Evolutionary conservation across 805 yeast species (phyloP).

Genomic region (Ogataea zsoltii): DNA sequence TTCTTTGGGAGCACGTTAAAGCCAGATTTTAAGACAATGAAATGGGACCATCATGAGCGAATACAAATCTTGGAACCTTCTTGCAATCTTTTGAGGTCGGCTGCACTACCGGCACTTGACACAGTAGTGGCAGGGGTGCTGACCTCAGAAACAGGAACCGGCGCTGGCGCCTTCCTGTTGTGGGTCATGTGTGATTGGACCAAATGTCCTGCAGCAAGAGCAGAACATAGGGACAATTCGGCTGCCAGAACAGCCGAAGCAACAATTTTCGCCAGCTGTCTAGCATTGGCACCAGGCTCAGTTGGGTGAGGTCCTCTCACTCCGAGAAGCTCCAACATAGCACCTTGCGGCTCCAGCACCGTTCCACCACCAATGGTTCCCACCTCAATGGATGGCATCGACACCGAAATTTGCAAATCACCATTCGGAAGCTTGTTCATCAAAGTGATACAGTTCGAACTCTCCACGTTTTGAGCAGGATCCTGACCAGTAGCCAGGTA

Average conservation of each 20-base stretch:
- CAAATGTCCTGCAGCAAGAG: conserved; percentile 97
- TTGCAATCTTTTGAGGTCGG: conserved; percentile 50
- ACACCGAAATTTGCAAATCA: conserved; percentile 87
- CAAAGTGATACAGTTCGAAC: conserved; percentile 94
- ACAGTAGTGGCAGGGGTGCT: conserved; percentile 31
- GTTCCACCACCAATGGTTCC: conserved; percentile 99
- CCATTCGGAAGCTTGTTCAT: conserved; percentile 80
- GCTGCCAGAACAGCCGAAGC: conserved; percentile 97
- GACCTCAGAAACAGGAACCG: conserved; percentile 29
- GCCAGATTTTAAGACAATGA: background rate
- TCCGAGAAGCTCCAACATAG: conserved; percentile 92
- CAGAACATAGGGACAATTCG: conserved; percentile 90
- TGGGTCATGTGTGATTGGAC: conserved; percentile 97
- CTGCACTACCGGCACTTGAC: conserved; percentile 25
- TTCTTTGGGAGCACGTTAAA: background rate
- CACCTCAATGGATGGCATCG: conserved; percentile 98
- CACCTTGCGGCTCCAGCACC: conserved; percentile 92
- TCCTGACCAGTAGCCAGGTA: conserved; percentile 97
- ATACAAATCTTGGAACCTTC: conserved; percentile 80
- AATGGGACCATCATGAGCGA: conserved; percentile 43
- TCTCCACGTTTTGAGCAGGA: conserved; percentile 99
- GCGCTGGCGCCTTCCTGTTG: conserved; percentile 57
- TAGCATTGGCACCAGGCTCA: conserved; percentile 91
- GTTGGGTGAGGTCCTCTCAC: conserved; percentile 95
- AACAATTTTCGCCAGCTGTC: conserved; percentile 87